Percentiles rank a stretch among this genome's conserved stretches.
Evolutionary conservation across 768 basidiomycete species (phyloP).

Genomic region (Trametes gibbosa): DNA sequence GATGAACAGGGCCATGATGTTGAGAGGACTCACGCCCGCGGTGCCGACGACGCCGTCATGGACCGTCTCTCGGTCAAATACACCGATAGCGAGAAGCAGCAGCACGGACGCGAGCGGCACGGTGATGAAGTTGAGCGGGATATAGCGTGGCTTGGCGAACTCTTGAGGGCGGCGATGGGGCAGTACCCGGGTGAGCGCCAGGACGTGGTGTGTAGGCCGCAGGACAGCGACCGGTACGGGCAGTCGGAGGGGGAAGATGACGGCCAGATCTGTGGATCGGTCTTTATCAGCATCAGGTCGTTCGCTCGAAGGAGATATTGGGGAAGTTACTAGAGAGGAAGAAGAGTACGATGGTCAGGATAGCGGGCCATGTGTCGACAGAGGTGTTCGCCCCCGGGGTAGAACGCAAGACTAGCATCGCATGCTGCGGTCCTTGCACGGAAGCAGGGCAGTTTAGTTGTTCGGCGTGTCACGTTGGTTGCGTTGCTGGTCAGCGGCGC

Average conservation of each 20-base stretch:
- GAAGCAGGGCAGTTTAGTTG: too few species aligned
- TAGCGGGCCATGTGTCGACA: constrained; percentile 25
- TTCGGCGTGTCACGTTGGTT: too few species aligned
- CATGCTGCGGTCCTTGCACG: background rate
- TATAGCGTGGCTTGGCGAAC: constrained; percentile 8
- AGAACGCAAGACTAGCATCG: background rate
- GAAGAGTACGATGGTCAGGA: constrained; percentile 28
- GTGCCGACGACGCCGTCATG: constrained; percentile 77
- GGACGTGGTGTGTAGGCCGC: background rate
- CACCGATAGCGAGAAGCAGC: constrained; percentile 28
- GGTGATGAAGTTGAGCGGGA: constrained; percentile 32
- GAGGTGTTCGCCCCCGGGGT: background rate
- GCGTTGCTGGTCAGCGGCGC: too few species aligned
- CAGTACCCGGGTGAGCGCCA: background rate
- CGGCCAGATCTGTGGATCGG: constrained; percentile 22
- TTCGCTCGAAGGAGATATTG: too few species aligned
- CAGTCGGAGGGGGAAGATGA: constrained; percentile 25
- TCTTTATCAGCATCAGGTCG: background rate
- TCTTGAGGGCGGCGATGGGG: background rate
- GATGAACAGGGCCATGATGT: constrained; percentile 91
- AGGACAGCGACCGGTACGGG: constrained; percentile 7
- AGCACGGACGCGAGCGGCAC: constrained; percentile 31
- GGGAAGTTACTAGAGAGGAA: constrained; percentile 26
- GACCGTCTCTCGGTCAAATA: constrained; percentile 42
- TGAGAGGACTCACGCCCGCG: constrained; percentile 82